These are phyloP conservation scores for Solanum etuberosum DNA, from an alignment of 257 asterid species.

Conservation along the genomic window DNA sequence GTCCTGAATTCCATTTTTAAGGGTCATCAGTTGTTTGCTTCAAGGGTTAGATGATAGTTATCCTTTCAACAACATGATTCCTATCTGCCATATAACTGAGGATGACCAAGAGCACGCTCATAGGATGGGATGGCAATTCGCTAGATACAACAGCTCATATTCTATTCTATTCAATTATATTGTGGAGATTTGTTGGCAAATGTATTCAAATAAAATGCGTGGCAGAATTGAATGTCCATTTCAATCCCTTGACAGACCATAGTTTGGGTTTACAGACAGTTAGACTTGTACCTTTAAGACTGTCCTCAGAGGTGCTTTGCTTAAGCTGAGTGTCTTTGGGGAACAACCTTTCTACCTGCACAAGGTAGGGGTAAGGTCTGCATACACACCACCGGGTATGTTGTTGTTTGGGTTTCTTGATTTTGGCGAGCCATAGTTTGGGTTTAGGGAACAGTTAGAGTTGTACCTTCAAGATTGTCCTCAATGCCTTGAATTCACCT, in stretches of 20 bases:
- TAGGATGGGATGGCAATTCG: not conserved
- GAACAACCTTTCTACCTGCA: not conserved
- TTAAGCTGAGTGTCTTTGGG: not conserved
- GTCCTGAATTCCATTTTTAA: not conserved
- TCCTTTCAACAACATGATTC: not conserved
- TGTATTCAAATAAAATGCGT: not conserved
- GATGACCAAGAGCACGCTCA: not conserved
- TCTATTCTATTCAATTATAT: not conserved
- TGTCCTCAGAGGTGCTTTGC: not conserved
- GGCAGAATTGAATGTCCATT: not conserved
- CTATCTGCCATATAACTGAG: not conserved
- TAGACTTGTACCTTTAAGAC: not conserved
- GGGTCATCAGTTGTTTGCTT: not conserved
- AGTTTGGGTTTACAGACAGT: not conserved
- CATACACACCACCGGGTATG: not conserved
- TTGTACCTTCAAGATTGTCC: not conserved
- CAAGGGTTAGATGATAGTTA: not conserved
- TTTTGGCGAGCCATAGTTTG: not conserved
- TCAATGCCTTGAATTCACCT: not conserved
- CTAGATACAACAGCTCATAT: not conserved
- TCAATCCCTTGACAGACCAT: not conserved
- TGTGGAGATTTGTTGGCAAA: not conserved
- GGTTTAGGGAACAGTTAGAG: not conserved
- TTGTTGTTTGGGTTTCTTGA: not conserved
- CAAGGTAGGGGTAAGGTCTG: not conserved